Evolutionary conservation across 2,329 filamentous ascomycete species (phyloP).

Genomic region (Xylaria sp.): DNA sequence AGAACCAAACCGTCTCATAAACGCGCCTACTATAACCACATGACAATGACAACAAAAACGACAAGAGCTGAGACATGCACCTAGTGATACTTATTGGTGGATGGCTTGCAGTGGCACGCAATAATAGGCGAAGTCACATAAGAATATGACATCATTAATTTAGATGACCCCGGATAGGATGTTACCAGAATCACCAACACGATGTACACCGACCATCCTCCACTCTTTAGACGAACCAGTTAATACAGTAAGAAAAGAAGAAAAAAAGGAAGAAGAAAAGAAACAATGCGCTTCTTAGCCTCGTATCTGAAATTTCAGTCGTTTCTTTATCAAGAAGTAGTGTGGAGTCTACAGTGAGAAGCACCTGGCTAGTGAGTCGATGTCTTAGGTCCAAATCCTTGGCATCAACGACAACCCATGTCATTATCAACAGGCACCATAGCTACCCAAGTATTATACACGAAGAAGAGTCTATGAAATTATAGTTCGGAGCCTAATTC

Average conservation of each 20-base stretch:
- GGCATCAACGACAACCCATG: not conserved
- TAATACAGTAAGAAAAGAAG: not conserved
- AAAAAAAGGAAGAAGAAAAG: not conserved
- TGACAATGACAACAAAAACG: not conserved
- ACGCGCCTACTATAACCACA: not conserved
- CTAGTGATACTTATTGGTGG: not conserved
- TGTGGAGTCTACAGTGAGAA: not conserved
- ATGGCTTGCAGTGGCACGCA: not conserved
- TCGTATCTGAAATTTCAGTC: no score
- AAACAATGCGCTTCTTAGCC: not conserved
- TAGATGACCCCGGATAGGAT: not conserved
- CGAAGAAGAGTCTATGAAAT: not conserved
- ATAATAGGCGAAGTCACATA: not conserved
- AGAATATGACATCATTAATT: constrained; percentile 22
- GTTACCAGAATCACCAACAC: not conserved
- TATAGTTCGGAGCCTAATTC: no score
- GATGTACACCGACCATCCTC: not conserved
- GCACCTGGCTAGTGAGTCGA: not conserved
- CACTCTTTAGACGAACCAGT: not conserved
- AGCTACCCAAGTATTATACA: no score
- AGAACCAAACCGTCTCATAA: constrained; percentile 17
- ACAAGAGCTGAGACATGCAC: constrained; percentile 4
- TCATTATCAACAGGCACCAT: not conserved
- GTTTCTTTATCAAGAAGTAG: not conserved
- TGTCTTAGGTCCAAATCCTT: not conserved